Base-by-base conservation (phyloP, 495 filamentous ascomycete genomes). In the Penicillium desertorum region DNA sequence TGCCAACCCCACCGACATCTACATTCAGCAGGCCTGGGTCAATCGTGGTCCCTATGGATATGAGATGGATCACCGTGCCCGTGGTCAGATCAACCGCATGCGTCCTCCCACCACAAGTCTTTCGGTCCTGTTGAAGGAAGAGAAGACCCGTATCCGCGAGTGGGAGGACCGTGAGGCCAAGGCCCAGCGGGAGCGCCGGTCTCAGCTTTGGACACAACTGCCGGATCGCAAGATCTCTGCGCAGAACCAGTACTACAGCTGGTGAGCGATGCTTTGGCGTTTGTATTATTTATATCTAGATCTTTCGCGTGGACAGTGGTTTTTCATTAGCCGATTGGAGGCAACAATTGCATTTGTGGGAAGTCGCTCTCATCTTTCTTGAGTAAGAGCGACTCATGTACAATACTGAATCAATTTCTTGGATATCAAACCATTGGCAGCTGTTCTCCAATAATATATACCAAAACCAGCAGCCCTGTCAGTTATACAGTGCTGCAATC, bases 1-100 rank as follows among this genome's bases (percentile, higher is more conserved):
- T 34, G 65, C 63, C 45, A 88, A 96, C 68, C 83, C 84, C 16
- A 86, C 86, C 30, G 76, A 76, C 43, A 87, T 97, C 56, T 98
- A 96, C 71, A 81, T 98, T 58, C 84, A 86, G 54, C 82, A 98
- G 75, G 90, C 92, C 8, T 98, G 92, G 92, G 91, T 96, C 22
- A 88, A 87, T 57, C 86, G 86, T 57, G 89, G 92, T 2, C 70
- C 76, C 25, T 86, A 86, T 64, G 81, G 75, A 2, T 58, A 42
- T 20, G 73, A 73, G 5, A 64, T 76, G 4, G 85, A 88, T 56
- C 86, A 85, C 68, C 83, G 90, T 55, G 90, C 90, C 1, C 77
- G 88, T 57, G 90, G 90, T 12, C 69, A 75, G 46, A 80, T 87
- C 61, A 75, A 88, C 66, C 62, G 74, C 3, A 70, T 91, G 68